Conservation (phyloP, 768 basidiomycete species). For the Trametes meyenii region DNA sequence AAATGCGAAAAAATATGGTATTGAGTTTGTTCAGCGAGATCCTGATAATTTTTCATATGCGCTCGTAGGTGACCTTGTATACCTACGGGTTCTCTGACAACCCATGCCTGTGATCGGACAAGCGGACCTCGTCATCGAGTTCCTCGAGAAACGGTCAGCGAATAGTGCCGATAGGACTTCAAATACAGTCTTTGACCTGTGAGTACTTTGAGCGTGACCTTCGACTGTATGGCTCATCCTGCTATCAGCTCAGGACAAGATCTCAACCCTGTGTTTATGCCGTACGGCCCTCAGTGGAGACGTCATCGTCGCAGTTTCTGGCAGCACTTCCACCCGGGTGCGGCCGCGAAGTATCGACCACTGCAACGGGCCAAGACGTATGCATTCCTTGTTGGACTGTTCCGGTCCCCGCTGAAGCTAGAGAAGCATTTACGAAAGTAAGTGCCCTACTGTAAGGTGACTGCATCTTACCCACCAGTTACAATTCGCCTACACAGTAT, state of each 20-base stretch:
- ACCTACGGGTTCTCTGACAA: background rate
- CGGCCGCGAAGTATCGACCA: background rate
- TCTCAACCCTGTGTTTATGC: constrained; percentile 2
- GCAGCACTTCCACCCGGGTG: constrained; percentile 3
- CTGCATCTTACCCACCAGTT: too few species aligned
- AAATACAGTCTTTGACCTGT: constrained; percentile 21
- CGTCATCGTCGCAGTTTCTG: constrained; percentile 14
- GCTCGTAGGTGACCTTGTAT: background rate
- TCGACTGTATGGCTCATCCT: background rate
- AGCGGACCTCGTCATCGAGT: background rate
- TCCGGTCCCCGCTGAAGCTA: background rate
- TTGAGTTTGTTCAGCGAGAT: too few species aligned
- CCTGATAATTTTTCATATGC: too few species aligned
- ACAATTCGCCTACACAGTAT: background rate
- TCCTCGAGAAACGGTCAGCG: background rate
- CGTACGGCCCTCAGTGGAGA: constrained; percentile 15
- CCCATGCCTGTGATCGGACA: background rate
- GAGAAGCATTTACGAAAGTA: constrained; percentile 12
- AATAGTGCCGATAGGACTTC: background rate
- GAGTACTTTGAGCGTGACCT: background rate
- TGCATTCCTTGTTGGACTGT: background rate
- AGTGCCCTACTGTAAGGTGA: background rate
- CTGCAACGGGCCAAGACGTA: background rate
- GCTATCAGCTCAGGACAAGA: constrained; percentile 6
- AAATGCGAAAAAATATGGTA: too few species aligned